These are phyloP conservation scores for Melampsora occidentalis DNA, from an alignment of 1,284 basidiomycete species.

Conservation along the genomic window DNA sequence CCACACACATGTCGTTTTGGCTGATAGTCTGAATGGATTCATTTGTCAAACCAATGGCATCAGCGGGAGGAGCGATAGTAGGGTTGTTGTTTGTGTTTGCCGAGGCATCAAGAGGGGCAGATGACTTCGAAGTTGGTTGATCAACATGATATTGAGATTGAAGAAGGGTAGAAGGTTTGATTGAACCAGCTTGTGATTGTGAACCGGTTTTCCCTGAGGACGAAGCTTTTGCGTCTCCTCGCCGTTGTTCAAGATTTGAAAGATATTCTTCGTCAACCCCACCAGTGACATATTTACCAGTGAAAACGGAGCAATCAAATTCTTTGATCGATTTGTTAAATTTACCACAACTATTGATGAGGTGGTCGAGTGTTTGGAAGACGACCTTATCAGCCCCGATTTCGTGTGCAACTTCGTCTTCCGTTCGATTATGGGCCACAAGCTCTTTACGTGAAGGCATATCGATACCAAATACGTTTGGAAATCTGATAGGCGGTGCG, in stretches of 20 bases:
- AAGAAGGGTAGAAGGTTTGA: constrained; percentile 13
- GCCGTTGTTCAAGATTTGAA: constrained; percentile 68
- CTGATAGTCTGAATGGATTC: constrained; percentile 8
- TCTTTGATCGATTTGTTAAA: constrained; percentile 74
- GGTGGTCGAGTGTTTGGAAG: constrained; percentile 90
- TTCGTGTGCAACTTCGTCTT: constrained; percentile 70
- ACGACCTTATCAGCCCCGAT: constrained; percentile 97
- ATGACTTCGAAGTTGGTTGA: background rate
- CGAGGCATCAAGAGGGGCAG: constrained; percentile 13
- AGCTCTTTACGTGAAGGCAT: constrained; percentile 95
- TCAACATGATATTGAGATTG: no score
- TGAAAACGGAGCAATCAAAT: constrained; percentile 98
- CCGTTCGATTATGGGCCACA: constrained; percentile 79
- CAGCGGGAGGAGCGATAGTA: constrained; percentile 12
- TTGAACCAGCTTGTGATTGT: constrained; percentile 1
- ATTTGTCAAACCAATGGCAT: constrained; percentile 32
- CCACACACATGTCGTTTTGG: constrained; percentile 25
- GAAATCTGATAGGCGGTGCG: constrained; percentile 87
- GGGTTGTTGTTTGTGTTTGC: background rate
- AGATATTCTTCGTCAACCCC: constrained; percentile 88
- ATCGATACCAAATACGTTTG: constrained; percentile 99
- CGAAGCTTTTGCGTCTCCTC: constrained; percentile 65
- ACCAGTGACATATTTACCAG: constrained; percentile 93
- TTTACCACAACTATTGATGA: constrained; percentile 79
- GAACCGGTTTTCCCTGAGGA: constrained; percentile 16